Evolutionary conservation across 768 basidiomycete species (phyloP).

Genomic region (Russula abietina): DNA sequence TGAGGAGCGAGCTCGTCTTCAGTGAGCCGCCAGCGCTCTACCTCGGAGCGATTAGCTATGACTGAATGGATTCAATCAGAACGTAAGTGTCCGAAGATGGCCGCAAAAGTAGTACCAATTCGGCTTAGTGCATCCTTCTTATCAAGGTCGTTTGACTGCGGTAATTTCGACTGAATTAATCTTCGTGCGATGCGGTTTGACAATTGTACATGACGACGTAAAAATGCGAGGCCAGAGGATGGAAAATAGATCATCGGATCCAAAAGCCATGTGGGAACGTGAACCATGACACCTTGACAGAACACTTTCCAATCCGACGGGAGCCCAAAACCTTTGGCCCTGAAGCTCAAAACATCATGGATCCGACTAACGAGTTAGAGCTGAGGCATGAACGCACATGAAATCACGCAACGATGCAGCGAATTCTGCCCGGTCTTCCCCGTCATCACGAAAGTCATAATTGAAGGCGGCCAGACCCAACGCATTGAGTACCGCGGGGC

Average conservation of each 20-base stretch:
- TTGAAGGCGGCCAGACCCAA: constrained; percentile 17
- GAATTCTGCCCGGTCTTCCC: constrained; percentile 6
- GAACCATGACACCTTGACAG: constrained; percentile 15
- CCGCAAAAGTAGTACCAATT: constrained; percentile 3
- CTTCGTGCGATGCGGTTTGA: constrained; percentile 15
- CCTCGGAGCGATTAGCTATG: constrained; percentile 11
- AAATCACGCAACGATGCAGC: constrained; percentile 16
- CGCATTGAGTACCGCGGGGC: constrained; percentile 15
- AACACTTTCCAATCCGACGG: constrained; percentile 22
- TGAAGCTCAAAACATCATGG: background rate
- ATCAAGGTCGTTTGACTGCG: background rate
- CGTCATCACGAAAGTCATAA: constrained; percentile 19
- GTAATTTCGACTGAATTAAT: constrained; percentile 6
- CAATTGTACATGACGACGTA: constrained; percentile 15
- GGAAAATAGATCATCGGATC: constrained; percentile 14
- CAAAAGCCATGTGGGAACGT: constrained; percentile 10
- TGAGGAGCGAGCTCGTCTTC: constrained; percentile 16
- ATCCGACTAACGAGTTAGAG: background rate
- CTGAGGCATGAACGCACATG: constrained; percentile 4
- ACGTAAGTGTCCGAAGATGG: background rate
- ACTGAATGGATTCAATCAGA: constrained; percentile 6
- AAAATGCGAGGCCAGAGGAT: constrained; percentile 16
- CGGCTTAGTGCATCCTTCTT: constrained; percentile 17
- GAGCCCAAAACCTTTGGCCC: constrained; percentile 21
- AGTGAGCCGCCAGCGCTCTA: constrained; percentile 10